Evolutionary conservation across 2,329 filamentous ascomycete species (phyloP).

Genomic region (Fusarium globosum): DNA sequence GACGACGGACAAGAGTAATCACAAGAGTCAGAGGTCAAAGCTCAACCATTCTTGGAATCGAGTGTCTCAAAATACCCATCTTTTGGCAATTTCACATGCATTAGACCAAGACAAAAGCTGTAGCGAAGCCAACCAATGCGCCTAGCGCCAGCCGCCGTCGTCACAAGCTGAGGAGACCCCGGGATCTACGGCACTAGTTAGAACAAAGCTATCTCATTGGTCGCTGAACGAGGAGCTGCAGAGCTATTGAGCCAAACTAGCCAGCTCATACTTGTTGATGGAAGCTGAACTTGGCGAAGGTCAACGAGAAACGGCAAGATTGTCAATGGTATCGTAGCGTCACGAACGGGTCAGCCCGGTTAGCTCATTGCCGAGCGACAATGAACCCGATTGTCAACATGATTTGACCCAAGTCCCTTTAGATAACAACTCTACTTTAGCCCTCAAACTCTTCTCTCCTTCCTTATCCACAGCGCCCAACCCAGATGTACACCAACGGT

Average conservation of each 20-base stretch:
- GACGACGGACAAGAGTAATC: background rate
- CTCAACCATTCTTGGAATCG: background rate
- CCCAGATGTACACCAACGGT: background rate
- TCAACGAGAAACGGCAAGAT: background rate
- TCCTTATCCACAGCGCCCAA: background rate
- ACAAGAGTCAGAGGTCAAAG: background rate
- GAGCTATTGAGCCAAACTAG: background rate
- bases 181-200: background rate
- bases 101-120: background rate
- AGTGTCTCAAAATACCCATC: background rate
- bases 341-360: background rate
- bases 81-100: background rate
- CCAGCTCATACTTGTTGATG: background rate
- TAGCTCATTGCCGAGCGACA: no score
- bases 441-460: background rate
- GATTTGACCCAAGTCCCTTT: accelerated
- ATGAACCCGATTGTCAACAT: accelerated
- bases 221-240: background rate
- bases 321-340: background rate
- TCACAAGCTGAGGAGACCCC: background rate
- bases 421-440: no score
- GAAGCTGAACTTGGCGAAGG: background rate
- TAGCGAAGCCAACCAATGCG: background rate
- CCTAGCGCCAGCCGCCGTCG: background rate
- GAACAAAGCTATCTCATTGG: accelerated